Evolutionary conservation across 257 asterid species (phyloP).

Genomic region (Osmanthus fragrans): DNA sequence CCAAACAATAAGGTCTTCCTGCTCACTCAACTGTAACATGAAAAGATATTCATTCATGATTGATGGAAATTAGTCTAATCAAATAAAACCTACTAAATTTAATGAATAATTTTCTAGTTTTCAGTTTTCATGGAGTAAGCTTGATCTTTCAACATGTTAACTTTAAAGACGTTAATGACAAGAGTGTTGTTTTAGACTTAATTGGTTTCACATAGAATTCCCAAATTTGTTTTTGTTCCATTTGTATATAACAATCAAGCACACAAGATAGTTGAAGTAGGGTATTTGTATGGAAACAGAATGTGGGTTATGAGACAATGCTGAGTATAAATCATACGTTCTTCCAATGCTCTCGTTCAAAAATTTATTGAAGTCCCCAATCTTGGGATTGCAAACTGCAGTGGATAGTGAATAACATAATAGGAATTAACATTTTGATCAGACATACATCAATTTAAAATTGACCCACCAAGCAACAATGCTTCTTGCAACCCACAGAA

Average conservation of each 20-base stretch:
- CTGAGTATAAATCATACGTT: not conserved
- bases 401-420: not conserved
- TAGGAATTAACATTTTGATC: conserved; percentile 1
- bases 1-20: conserved; percentile 90
- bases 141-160: conserved; percentile 2
- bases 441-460: not conserved
- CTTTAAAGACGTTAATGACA: not conserved
- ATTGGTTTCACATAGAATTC: not conserved
- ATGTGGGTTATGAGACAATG: not conserved
- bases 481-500: not conserved
- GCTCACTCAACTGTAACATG: conserved; percentile 62
- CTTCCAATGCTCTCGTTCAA: not conserved
- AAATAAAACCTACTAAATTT: not conserved
- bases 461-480: not conserved
- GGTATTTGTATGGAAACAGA: not conserved
- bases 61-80: conserved; percentile 10
- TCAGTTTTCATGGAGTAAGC: not conserved
- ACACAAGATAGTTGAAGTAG: not conserved
- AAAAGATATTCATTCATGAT: conserved; percentile 16
- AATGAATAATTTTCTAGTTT: not conserved
- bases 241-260: not conserved
- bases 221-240: not conserved
- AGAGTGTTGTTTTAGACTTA: not conserved
- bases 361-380: not conserved
- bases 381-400: not conserved